Evolutionary conservation across 2,329 filamentous ascomycete species (phyloP).

Genomic region (Xylariomycetidae sp.): DNA sequence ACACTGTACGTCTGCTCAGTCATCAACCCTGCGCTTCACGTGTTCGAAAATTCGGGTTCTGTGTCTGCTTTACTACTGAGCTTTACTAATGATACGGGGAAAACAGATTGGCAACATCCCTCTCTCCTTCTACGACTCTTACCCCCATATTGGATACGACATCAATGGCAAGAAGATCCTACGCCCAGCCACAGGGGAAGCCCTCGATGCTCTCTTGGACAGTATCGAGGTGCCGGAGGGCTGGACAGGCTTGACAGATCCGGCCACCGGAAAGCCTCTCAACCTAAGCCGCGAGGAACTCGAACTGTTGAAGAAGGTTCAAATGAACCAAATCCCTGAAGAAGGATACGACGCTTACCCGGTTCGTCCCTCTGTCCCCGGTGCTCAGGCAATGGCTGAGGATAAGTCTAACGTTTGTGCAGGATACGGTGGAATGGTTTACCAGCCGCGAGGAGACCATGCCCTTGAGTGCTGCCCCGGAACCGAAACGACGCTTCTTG

Average conservation of each 20-base stretch:
- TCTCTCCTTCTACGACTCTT: conserved; percentile 91
- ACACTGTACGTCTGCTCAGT: conserved; percentile 56
- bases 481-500: conserved; percentile 91
- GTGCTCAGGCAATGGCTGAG: not conserved
- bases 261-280: conserved; percentile 85
- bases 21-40: too few relatives aligned
- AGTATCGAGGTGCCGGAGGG: conserved; percentile 96
- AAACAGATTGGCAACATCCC: conserved; percentile 83
- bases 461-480: conserved; percentile 89
- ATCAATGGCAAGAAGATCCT: conserved; percentile 99
- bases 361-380: conserved; percentile 37
- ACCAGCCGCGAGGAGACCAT: conserved; percentile 86
- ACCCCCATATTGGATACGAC: conserved; percentile 96
- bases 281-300: conserved; percentile 83
- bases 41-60: too few relatives aligned
- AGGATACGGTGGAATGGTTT: conserved; percentile 90
- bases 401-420: conserved; percentile 10
- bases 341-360: conserved; percentile 93
- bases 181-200: conserved; percentile 89
- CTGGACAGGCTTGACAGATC: conserved; percentile 94
- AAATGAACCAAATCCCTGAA: conserved; percentile 79
- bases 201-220: conserved; percentile 86
- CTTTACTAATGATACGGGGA: conserved; percentile 4
- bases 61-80: too few relatives aligned
- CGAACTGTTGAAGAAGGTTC: conserved; percentile 79